Evolutionary conservation across 2,329 filamentous ascomycete species (phyloP), one percentile per base, ranked within the genome.

Genomic region (Aspergillus sp.): DNA sequence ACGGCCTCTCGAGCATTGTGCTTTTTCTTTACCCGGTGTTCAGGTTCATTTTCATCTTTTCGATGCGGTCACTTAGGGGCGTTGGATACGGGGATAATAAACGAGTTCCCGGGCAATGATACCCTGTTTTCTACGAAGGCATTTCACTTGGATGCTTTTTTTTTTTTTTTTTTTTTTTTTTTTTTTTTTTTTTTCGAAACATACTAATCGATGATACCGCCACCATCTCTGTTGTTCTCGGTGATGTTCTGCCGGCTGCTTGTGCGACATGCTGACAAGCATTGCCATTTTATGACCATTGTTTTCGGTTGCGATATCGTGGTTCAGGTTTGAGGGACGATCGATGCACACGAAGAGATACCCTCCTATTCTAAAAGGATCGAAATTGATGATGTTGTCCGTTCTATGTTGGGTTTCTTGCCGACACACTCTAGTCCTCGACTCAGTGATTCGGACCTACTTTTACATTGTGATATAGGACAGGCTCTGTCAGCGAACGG

Each of bases 51-150:
- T 48, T 52, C 19, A 25, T 46, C 22, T 43, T 31, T 54, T 47
- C 54, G 48, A 56, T 67, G 38, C 48, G 57, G 28, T 54, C n/a
- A 64, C 31, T 57, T 56, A 60, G 60, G 72, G 76, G 70, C 67
- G 72, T 76, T 76, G 74, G 66, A 65, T 70, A 68, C 68, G 75
- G 75, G 62, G 75, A 77, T 71, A 71, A 77, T 77, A 78, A 62
- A 78, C 75, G 76, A 75, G 69, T 77, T 72, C 71, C 72, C 74
- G 73, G 67, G 68, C 74, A 77, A 77, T 75, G 74, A 77, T 77
- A 76, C 73, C 73, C 71, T 74, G 69, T 73, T 54, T 62, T 67
- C 61, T 74, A 72, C 67, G 61, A 57, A 62, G 61, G 66, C 61
- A 60, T 65, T 66, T 60, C 62, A 60, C 62, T 60, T 43, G 54